Conservation (phyloP, 2,329 filamentous ascomycete genomes). For the Stagonosporopsis vannaccii region DNA sequence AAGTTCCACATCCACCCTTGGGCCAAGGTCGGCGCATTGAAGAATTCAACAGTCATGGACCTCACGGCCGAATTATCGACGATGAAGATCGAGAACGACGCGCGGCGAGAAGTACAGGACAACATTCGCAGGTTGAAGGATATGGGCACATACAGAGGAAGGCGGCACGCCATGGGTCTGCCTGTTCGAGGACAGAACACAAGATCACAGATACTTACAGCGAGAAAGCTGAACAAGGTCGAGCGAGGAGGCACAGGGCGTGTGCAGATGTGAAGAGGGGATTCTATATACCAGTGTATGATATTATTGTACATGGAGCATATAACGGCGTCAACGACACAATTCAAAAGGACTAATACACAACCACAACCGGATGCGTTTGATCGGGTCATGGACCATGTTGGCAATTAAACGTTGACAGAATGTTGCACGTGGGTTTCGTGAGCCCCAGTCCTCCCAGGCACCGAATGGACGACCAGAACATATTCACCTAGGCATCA, state of each 20-base stretch:
- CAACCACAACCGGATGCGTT: not conserved
- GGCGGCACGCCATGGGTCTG: constrained; percentile 89
- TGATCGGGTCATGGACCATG: not conserved
- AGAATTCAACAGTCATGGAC: constrained; percentile 77
- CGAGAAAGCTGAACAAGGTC: constrained; percentile 65
- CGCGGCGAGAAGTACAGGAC: constrained; percentile 77
- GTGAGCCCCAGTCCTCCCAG: not conserved
- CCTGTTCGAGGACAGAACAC: constrained; percentile 92
- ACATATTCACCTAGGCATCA: not conserved
- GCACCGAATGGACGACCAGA: not conserved
- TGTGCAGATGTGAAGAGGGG: constrained; percentile 35
- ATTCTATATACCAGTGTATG: constrained; percentile 27
- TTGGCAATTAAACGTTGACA: too few species aligned
- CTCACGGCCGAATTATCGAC: constrained; percentile 84
- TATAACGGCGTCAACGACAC: constrained; percentile 18
- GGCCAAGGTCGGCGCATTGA: constrained; percentile 77
- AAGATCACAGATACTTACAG: constrained; percentile 73
- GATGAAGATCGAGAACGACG: constrained; percentile 94
- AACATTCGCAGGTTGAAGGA: constrained; percentile 88
- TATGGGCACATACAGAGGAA: constrained; percentile 88
- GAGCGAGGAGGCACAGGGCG: constrained; percentile 57
- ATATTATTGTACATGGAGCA: constrained; percentile 34
- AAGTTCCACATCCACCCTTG: constrained; percentile 87
- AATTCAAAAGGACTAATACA: constrained; percentile 1
- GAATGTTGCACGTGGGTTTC: not conserved